Base-by-base conservation (phyloP, 441 rosid genomes). In the Populus trichocarpa region DNA sequence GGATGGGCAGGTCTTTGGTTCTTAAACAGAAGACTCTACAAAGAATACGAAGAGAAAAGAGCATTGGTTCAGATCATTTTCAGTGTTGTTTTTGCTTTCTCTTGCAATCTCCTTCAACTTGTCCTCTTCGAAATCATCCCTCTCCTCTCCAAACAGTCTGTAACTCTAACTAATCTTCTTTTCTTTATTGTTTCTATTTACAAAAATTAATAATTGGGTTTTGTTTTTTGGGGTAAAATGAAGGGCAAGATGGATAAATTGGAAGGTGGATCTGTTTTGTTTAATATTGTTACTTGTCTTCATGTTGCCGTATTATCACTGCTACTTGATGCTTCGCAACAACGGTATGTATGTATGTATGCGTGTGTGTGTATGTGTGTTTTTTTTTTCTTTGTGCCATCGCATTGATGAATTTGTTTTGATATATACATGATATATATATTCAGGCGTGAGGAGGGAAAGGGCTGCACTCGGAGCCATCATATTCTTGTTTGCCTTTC, bases 101-200 rank as follows among this genome's bases (percentile, higher is more conserved):
- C 98, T 75, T 93, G 99, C 85, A 96, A 93, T 78, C 98, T 96
- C 53, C 92, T 96, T 65, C 99, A 96, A 90, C 99, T 96, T 75
- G 99, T 96, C 71, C 93, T 96, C 72, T 94, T 94, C 84, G 98
- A 96, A 87, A 96, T 96, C 88, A 92, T 96, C 79, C 98, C 98
- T 75, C 85, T 96, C 38, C 90, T 94, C 71, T 94, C 99, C 81
- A 89, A 90, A 85, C 95, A 94, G 97, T 92, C 86, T 78, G 77
- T 75, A 33, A 32, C 11, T 40, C 23, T 26, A 35, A 30, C 28
- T 38, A 59, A 61, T 20, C 23, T 46, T n/a, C 2, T 26, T 10
- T 53, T 73, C 42, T 33, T 74, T 64, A 23, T 12, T 26, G 13
- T 36, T 76, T 63, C 8, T 28, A 59, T 30, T 20, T 67, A n/a